Evolutionary conservation across 768 basidiomycete genomes (phyloP).

Genomic region (Clitopilus hobsonii): DNA sequence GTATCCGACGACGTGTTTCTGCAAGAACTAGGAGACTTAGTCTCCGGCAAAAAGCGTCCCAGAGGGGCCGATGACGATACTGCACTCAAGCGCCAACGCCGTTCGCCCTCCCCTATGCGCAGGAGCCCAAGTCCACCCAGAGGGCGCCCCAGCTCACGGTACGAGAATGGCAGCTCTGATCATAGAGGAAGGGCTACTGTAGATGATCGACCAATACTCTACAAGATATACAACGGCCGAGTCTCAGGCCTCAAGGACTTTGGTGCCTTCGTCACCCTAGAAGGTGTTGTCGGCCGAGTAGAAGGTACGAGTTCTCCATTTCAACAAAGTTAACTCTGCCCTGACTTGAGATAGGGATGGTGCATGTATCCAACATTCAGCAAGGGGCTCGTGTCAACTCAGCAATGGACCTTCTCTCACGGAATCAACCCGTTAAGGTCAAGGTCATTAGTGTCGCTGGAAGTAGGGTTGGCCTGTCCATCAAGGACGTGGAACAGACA

Average conservation of each 20-base stretch:
- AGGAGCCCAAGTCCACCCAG: constrained; percentile 60
- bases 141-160: constrained; percentile 34
- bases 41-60: constrained; percentile 65
- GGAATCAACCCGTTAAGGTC: constrained; percentile 86
- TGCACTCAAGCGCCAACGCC: constrained; percentile 59
- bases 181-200: constrained; percentile 31
- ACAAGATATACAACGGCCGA: constrained; percentile 91
- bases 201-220: constrained; percentile 84
- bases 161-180: constrained; percentile 36
- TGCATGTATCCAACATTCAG: constrained; percentile 93
- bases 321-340: constrained; percentile 5
- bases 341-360: constrained; percentile 64
- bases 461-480: constrained; percentile 77
- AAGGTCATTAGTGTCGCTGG: constrained; percentile 95
- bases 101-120: constrained; percentile 42
- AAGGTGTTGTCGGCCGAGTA: constrained; percentile 78
- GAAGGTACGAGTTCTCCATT: constrained; percentile 62
- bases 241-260: constrained; percentile 90
- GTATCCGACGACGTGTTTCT: constrained; percentile 76
- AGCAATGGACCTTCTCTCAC: constrained; percentile 78
- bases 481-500: constrained; percentile 95
- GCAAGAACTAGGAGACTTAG: constrained; percentile 86
- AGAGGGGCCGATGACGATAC: constrained; percentile 32
- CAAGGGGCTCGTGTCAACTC: constrained; percentile 81
- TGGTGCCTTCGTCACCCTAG: constrained; percentile 89